Percentiles rank a stretch among this genome's conserved stretches.
Evolutionary conservation across 805 yeast genomes (phyloP).

Genomic region (Nakazawaea pomicola): DNA sequence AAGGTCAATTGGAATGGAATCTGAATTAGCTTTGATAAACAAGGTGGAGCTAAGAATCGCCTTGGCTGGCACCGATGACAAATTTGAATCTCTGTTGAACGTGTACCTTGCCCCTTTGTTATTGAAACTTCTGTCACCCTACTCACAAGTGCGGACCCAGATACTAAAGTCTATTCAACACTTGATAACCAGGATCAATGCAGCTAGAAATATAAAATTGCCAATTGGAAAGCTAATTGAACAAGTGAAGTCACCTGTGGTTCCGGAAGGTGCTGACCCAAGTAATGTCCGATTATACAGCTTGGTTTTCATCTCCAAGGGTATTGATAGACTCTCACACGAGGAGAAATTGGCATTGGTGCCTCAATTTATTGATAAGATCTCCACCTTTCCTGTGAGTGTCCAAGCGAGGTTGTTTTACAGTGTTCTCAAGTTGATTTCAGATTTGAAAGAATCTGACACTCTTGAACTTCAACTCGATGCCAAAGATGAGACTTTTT

Average conservation of each 20-base stretch:
- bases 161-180: conserved; percentile 65
- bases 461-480: conserved; percentile 29
- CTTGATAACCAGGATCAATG: conserved; percentile 59
- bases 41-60: conserved; percentile 82
- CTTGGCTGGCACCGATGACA: conserved; percentile 61
- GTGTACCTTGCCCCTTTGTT: conserved; percentile 73
- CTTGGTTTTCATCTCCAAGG: conserved; percentile 62
- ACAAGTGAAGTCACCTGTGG: conserved; percentile 58
- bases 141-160: conserved; percentile 58
- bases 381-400: conserved; percentile 31
- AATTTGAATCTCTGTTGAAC: conserved; percentile 55
- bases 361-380: conserved; percentile 42
- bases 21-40: conserved; percentile 58
- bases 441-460: conserved; percentile 29
- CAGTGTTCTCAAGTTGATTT: conserved; percentile 51
- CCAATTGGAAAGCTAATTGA: conserved; percentile 60
- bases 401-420: conserved; percentile 57
- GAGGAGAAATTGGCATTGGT: conserved; percentile 36
- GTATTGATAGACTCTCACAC: conserved; percentile 47
- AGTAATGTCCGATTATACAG: conserved; percentile 55
- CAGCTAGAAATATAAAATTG: conserved; percentile 47
- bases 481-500: conserved; percentile 36
- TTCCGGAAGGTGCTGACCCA: conserved; percentile 36
- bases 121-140: conserved; percentile 70
- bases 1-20: conserved; percentile 18